These are phyloP conservation scores for Porodaedalea pini DNA, from an alignment of 1,284 basidiomycete species.

Conservation along the genomic window DNA sequence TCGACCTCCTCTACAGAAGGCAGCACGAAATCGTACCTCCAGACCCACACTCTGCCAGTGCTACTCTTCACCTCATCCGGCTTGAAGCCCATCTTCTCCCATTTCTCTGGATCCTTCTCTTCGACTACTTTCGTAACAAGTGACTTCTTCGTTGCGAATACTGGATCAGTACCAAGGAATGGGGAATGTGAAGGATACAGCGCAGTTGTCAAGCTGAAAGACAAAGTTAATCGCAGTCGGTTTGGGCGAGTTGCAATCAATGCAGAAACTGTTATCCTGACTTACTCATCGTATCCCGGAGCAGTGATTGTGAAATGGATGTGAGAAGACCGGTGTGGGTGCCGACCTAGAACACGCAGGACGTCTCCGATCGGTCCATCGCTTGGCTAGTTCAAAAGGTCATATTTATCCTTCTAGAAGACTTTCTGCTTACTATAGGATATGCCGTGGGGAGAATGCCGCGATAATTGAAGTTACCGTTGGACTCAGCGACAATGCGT, in stretches of 20 bases:
- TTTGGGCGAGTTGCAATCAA: neutral
- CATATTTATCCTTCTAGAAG: neutral
- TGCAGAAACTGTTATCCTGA: neutral
- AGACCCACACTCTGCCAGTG: conserved; percentile 32
- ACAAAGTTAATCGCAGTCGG: neutral
- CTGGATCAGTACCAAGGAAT: conserved; percentile 40
- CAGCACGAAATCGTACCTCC: conserved; percentile 37
- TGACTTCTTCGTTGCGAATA: conserved; percentile 40
- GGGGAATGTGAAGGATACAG: conserved; percentile 40
- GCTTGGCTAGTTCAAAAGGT: conserved; percentile 28
- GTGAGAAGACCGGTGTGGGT: conserved; percentile 40
- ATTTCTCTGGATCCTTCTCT: conserved; percentile 31
- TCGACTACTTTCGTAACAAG: conserved; percentile 35
- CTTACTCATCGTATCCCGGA: conserved; percentile 37
- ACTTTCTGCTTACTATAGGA: conserved; percentile 30
- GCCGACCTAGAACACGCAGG: conserved; percentile 35
- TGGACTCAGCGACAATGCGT: conserved; percentile 33
- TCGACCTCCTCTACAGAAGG: conserved; percentile 34
- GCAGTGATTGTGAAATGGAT: conserved; percentile 37
- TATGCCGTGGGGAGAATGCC: conserved; percentile 38
- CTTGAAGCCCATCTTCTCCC: conserved; percentile 34
- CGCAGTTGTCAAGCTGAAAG: conserved; percentile 34
- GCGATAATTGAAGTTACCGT: conserved; percentile 36
- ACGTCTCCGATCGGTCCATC: conserved; percentile 38
- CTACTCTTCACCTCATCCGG: conserved; percentile 30